Conservation (phyloP, 495 filamentous ascomycete species). For the Friedmanniomyces endolithicus region DNA sequence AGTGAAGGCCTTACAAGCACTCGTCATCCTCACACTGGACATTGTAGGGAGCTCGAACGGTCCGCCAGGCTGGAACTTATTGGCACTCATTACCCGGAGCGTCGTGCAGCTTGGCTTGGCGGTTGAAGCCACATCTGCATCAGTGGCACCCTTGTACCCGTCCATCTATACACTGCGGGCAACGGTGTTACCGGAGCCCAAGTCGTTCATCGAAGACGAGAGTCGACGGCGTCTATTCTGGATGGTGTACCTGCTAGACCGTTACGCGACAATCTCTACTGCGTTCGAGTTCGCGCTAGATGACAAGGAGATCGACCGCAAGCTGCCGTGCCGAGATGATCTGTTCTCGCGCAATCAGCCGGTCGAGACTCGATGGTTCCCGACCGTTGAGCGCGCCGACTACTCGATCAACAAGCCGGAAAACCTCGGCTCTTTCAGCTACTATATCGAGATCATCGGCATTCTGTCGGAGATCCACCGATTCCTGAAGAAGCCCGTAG, state of each 20-base stretch:
- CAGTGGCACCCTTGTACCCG: constrained; percentile 57
- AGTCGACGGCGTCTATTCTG: constrained; percentile 72
- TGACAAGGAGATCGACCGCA: constrained; percentile 78
- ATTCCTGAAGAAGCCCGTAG: constrained; percentile 76
- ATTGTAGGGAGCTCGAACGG: constrained; percentile 70
- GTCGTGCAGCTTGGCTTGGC: constrained; percentile 76
- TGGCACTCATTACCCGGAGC: constrained; percentile 73
- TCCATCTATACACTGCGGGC: constrained; percentile 78
- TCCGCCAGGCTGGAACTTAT: constrained; percentile 76
- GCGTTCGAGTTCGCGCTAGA: constrained; percentile 82
- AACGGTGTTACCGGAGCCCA: constrained; percentile 66
- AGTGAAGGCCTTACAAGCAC: constrained; percentile 72
- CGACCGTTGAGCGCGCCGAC: constrained; percentile 40
- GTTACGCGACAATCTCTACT: constrained; percentile 77
- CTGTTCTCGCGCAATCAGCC: constrained; percentile 71
- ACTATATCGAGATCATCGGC: constrained; percentile 75
- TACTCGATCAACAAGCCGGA: constrained; percentile 58
- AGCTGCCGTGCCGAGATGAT: constrained; percentile 73
- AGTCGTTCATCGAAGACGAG: constrained; percentile 81
- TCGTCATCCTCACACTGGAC: constrained; percentile 64
- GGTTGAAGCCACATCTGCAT: constrained; percentile 63
- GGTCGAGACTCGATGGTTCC: constrained; percentile 74
- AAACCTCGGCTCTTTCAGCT: constrained; percentile 72
- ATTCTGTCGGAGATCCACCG: constrained; percentile 75
- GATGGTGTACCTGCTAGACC: constrained; percentile 83